A percentile compares a stretch with the other conserved stretches of the same genome.
These are phyloP conservation scores for Breviolum minutum DNA, from an alignment of 73 alveolate genomes.

Conservation along the genomic window DNA sequence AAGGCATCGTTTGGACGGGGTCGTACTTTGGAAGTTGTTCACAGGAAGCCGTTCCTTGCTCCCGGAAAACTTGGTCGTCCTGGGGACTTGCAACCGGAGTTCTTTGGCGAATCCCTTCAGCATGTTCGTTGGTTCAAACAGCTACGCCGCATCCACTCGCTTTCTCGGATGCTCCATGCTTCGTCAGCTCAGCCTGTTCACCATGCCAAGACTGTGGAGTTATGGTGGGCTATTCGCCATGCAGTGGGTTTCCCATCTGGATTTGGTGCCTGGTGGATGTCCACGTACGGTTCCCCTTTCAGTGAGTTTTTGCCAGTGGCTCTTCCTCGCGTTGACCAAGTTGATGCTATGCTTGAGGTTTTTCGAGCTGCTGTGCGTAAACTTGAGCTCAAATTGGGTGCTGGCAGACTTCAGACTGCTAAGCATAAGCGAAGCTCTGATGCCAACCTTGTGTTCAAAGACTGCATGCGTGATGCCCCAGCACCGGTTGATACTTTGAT, in stretches of 20 bases:
- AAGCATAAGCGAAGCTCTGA: not conserved
- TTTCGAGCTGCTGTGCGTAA: not conserved
- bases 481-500: not conserved
- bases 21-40: not conserved
- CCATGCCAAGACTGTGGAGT: not conserved
- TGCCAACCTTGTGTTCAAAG: no score
- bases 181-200: not conserved
- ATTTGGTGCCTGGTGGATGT: not conserved
- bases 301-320: no score
- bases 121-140: not conserved
- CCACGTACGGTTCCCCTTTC: not conserved
- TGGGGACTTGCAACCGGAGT: not conserved
- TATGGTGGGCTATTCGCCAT: not conserved
- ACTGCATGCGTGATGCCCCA: not conserved
- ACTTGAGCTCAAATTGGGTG: not conserved
- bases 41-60: not conserved
- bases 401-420: not conserved
- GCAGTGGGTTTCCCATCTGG: not conserved
- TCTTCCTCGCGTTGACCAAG: not conserved
- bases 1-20: not conserved
- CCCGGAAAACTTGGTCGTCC: not conserved
- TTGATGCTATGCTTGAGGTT: not conserved
- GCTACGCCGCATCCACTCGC: not conserved
- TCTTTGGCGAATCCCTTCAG: not conserved
- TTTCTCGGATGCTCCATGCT: not conserved